Evolutionary conservation across 2,329 filamentous ascomycete species (phyloP), one percentile per base, ranked within the genome.

Genomic region (Aspergillus thermomutatus): DNA sequence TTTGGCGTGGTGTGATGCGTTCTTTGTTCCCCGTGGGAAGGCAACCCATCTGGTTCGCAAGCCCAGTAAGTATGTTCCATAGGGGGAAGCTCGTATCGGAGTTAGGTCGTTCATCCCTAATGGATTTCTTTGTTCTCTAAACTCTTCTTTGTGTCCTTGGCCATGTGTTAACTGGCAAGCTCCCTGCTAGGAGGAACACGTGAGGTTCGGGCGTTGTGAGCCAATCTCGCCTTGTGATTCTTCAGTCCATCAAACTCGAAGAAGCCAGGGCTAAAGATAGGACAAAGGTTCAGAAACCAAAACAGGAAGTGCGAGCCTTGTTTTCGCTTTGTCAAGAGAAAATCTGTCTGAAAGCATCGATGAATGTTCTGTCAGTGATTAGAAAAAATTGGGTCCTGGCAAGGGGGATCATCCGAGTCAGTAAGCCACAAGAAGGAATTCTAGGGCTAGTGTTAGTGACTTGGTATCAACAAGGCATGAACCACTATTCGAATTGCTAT

Each of bases 1-100:
- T 28, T 23, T 50, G 40, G 40, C 56, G 28, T 23, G 45, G 28
- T n/a, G 43, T 49, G 19, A 28, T 11, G 31, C 25, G 23, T 54
- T 59, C 54, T 57, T 57, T 59, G 54, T 55, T 53, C 51, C 52
- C 34, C 27, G 51, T 4, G 19, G 34, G 31, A 14, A 23, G 41
- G 34, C n/a, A 19, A 51, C 21, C 17, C 23, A 47, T n/a, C 28
- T 49, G 14, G 45, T 53, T 37, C 31, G 49, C 31, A 23, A 25
- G 48, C 41, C 27, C 28, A 53, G 43, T 8, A 25, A 41, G 9
- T 28, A 51, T 50, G 43, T 23, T 10, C n/a, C n/a, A 7, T 23
- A 45, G 19, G 10, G 17, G n/a, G 41, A 45, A 14, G 6, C 23
- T 14, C 11, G 11, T 21, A n/a, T 6, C 23, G 19, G 11, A 23